phyloP scores from a whole-genome alignment of 192 early-diverging fungal species.

The Glomus cerebriforme region DNA sequence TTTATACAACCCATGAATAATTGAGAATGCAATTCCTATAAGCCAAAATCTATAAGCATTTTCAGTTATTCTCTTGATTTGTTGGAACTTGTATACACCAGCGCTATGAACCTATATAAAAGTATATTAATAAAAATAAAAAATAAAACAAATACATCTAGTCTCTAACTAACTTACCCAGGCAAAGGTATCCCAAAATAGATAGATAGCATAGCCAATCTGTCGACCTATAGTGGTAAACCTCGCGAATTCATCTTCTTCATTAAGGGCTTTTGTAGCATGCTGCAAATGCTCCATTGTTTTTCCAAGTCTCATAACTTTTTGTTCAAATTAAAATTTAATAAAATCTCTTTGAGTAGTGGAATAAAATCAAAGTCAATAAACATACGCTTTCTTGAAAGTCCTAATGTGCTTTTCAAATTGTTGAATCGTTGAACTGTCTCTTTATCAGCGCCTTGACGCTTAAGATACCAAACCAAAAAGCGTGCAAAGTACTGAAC shows the following conservation, averaged over 20 bases:
- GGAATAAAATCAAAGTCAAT: background rate
- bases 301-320: conserved; percentile 70
- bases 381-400: conserved; percentile 68
- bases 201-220: conserved; percentile 61
- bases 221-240: conserved; percentile 57
- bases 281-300: conserved; percentile 67
- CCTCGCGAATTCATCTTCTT: conserved; percentile 64
- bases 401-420: conserved; percentile 62
- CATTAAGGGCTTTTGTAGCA: conserved; percentile 53
- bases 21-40: conserved; percentile 59
- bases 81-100: conserved; percentile 62
- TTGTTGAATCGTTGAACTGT: conserved; percentile 57
- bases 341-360: background rate
- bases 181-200: conserved; percentile 60
- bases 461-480: conserved; percentile 64
- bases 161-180: conserved; percentile 51
- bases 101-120: conserved; percentile 53
- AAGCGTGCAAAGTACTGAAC: conserved; percentile 89
- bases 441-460: conserved; percentile 60
- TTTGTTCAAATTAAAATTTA: conserved; percentile 8
- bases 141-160: background rate
- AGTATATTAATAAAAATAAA: background rate
- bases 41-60: conserved; percentile 70
- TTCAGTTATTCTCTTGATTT: conserved; percentile 63
- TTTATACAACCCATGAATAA: conserved; percentile 67